Evolutionary conservation across 352 stramenopile species (phyloP).

Genomic region (Sclerospora graminicola): DNA sequence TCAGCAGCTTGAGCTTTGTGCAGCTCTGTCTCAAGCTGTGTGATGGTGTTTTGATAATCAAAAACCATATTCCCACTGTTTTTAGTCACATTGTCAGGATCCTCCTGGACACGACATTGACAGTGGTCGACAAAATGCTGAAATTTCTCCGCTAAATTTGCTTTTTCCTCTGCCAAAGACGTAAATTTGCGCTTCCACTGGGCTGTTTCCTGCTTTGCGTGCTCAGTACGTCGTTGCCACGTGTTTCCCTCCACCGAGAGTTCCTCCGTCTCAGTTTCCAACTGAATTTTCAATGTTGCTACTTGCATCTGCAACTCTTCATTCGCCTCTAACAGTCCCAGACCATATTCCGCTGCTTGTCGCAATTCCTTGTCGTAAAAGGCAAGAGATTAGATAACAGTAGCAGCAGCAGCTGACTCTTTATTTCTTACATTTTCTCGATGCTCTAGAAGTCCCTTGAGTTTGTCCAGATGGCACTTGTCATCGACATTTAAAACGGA

Average conservation of each 20-base stretch:
- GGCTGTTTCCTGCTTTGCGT: slow-evolving; percentile 49
- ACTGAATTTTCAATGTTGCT: slow-evolving; percentile 55
- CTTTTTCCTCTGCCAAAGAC: slow-evolving; percentile 54
- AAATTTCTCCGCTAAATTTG: slow-evolving; percentile 38
- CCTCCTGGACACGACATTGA: slow-evolving; percentile 20
- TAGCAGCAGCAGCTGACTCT: background rate
- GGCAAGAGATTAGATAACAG: slow-evolving; percentile 1
- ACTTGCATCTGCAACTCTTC: slow-evolving; percentile 68
- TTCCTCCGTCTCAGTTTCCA: slow-evolving; percentile 54
- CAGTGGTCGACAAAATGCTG: slow-evolving; percentile 40
- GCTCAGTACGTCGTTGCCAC: slow-evolving; percentile 48
- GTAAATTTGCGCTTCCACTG: slow-evolving; percentile 61
- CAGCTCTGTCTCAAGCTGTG: slow-evolving; percentile 36
- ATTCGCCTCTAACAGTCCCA: slow-evolving; percentile 65
- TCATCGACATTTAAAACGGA: slow-evolving; percentile 33
- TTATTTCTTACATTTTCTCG: slow-evolving; percentile 25
- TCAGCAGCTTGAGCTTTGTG: slow-evolving; percentile 23
- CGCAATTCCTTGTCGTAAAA: slow-evolving; percentile 40
- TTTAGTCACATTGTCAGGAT: background rate
- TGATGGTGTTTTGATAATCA: slow-evolving; percentile 21
- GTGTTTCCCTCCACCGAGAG: slow-evolving; percentile 48
- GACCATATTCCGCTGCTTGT: slow-evolving; percentile 69
- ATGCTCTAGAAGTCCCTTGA: slow-evolving; percentile 33
- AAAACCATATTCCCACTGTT: slow-evolving; percentile 9
- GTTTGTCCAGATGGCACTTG: slow-evolving; percentile 31